Conservation (phyloP, 306 rosid genomes). For the Myrica gale region DNA sequence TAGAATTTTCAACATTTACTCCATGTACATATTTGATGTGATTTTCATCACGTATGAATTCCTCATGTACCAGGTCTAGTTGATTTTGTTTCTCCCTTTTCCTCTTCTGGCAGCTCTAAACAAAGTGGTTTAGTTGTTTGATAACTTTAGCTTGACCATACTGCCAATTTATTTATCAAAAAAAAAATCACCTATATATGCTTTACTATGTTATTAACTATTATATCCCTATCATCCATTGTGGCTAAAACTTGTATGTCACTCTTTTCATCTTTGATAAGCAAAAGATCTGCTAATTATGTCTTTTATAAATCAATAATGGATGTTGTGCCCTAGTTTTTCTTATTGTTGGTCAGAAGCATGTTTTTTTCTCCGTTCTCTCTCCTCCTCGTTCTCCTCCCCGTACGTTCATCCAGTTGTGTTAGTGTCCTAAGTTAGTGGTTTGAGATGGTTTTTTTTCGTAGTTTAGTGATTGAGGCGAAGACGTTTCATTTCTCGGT, state of each 20-base stretch:
- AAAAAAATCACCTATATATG: background rate
- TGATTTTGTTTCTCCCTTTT: background rate
- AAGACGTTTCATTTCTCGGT: too few species aligned
- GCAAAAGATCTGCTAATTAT: too few species aligned
- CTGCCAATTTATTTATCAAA: too few species aligned
- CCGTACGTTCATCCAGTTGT: too few species aligned
- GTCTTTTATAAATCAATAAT: background rate
- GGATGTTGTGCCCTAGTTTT: too few species aligned
- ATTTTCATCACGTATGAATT: background rate
- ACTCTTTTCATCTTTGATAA: background rate
- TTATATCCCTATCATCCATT: background rate
- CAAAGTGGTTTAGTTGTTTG: background rate
- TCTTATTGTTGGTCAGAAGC: too few species aligned
- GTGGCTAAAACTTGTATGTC: background rate
- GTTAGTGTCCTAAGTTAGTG: too few species aligned
- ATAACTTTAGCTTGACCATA: background rate
- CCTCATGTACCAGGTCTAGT: background rate
- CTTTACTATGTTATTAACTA: background rate
- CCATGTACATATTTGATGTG: background rate
- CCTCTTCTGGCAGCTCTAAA: background rate
- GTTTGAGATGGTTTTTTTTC: too few species aligned
- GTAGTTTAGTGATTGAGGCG: too few species aligned
- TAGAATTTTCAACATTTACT: background rate
- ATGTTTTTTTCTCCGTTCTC: too few species aligned
- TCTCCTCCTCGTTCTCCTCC: too few species aligned